Percentiles rank a stretch among this genome's conserved stretches.
Evolutionary conservation across 768 basidiomycete genomes (phyloP).

Genomic region (Hygrophoropsis aurantiaca): DNA sequence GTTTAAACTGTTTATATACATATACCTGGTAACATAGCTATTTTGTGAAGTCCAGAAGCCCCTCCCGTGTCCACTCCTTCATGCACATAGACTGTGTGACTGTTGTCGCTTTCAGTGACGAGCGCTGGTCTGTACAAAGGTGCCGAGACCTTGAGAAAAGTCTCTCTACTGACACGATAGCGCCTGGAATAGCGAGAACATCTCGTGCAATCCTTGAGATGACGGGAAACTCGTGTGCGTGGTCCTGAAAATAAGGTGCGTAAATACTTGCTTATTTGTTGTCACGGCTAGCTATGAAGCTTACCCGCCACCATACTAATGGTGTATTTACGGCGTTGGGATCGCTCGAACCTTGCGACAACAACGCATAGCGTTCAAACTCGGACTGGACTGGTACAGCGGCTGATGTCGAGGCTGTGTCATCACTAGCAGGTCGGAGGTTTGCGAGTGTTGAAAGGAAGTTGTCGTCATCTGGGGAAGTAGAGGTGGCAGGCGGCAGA

Average conservation of each 20-base stretch:
- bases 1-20: too few relatives aligned
- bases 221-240: constrained; percentile 23
- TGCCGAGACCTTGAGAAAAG: constrained; percentile 32
- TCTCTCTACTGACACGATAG: constrained; percentile 33
- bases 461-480: background rate
- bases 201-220: constrained; percentile 30
- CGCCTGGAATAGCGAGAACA: constrained; percentile 33
- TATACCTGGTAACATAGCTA: too few relatives aligned
- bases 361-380: background rate
- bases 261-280: too few relatives aligned
- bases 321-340: constrained; percentile 4
- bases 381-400: background rate
- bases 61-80: constrained; percentile 34
- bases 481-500: background rate
- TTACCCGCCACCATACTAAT: constrained; percentile 33
- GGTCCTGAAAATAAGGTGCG: constrained; percentile 11
- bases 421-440: background rate
- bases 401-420: background rate
- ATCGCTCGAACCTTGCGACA: background rate
- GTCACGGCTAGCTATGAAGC: too few relatives aligned
- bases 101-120: constrained; percentile 28
- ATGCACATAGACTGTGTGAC: constrained; percentile 25
- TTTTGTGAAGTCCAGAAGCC: too few relatives aligned
- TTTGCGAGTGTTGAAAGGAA: background rate
- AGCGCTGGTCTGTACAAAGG: constrained; percentile 25